phyloP scores from a whole-genome alignment of 1,284 basidiomycete species.

The Macrocybe sp. region DNA sequence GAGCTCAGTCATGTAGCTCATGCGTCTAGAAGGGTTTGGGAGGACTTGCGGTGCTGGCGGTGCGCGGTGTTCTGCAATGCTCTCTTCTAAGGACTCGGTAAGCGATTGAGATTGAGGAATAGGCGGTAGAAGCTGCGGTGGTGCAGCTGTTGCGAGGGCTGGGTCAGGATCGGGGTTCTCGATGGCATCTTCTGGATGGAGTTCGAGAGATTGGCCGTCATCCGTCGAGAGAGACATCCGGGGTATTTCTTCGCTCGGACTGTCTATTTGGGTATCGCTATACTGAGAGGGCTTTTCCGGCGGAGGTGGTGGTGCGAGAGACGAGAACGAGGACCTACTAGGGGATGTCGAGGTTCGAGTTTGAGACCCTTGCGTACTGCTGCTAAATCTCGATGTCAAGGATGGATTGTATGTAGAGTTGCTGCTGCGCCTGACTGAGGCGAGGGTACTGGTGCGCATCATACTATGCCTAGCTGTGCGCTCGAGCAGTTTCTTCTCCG shows the following conservation, averaged over 20 bases:
- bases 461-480: slow-evolving; percentile 85
- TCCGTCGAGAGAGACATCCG: slow-evolving; percentile 73
- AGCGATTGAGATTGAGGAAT: slow-evolving; percentile 75
- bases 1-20: slow-evolving; percentile 76
- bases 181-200: slow-evolving; percentile 43
- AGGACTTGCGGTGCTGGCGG: slow-evolving; percentile 33
- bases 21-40: slow-evolving; percentile 60
- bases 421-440: slow-evolving; percentile 37
- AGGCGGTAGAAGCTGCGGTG: slow-evolving; percentile 71
- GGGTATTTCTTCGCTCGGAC: slow-evolving; percentile 41
- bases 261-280: slow-evolving; percentile 24
- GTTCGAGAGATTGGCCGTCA: slow-evolving; percentile 54
- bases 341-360: slow-evolving; percentile 36
- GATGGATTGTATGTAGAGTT: slow-evolving; percentile 33
- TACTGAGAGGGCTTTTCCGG: slow-evolving; percentile 32
- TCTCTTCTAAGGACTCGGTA: slow-evolving; percentile 68
- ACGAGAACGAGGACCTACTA: slow-evolving; percentile 46
- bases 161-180: slow-evolving; percentile 21
- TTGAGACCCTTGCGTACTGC: slow-evolving; percentile 61
- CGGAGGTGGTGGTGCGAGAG: slow-evolving; percentile 35
- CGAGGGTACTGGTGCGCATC: slow-evolving; percentile 46
- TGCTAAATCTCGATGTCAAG: slow-evolving; percentile 56
- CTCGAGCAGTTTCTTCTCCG: slow-evolving; percentile 85
- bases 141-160: slow-evolving; percentile 22
- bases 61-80: slow-evolving; percentile 31